Evolutionary conservation across 2,329 filamentous ascomycete genomes (phyloP).

Genomic region (Paraphoma sp.): DNA sequence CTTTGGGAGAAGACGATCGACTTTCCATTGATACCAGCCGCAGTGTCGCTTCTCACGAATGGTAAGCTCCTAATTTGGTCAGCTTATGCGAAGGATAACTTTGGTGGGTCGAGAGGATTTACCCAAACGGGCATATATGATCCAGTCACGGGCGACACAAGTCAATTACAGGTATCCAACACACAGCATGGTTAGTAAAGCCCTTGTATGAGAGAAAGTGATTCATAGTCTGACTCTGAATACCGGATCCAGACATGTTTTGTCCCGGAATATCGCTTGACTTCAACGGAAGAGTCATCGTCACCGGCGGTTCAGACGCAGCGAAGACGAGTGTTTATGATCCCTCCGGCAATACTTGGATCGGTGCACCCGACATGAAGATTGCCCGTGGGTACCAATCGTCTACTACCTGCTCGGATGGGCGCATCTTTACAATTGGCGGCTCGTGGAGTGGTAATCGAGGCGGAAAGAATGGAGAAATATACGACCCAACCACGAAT

Average conservation of each 20-base stretch:
- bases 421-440: constrained; percentile 64
- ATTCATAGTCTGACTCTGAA: background rate
- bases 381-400: constrained; percentile 67
- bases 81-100: constrained; percentile 22
- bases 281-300: constrained; percentile 57
- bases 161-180: constrained; percentile 38
- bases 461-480: constrained; percentile 63
- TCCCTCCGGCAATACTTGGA: constrained; percentile 56
- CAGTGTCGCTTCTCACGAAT: constrained; percentile 29
- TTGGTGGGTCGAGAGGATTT: constrained; percentile 26
- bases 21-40: constrained; percentile 34
- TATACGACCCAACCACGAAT: constrained; percentile 50
- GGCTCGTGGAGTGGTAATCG: constrained; percentile 61
- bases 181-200: constrained; percentile 50
- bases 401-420: constrained; percentile 58
- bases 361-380: constrained; percentile 56
- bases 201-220: no score
- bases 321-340: constrained; percentile 54
- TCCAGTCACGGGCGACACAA: constrained; percentile 28
- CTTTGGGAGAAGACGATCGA: constrained; percentile 35
- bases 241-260: constrained; percentile 54
- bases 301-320: constrained; percentile 62
- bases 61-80: constrained; percentile 37
- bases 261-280: constrained; percentile 62
- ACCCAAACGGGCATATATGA: constrained; percentile 45